phyloP scores from a whole-genome alignment of 208 protist species.

The Wallacemonas rigidus region DNA sequence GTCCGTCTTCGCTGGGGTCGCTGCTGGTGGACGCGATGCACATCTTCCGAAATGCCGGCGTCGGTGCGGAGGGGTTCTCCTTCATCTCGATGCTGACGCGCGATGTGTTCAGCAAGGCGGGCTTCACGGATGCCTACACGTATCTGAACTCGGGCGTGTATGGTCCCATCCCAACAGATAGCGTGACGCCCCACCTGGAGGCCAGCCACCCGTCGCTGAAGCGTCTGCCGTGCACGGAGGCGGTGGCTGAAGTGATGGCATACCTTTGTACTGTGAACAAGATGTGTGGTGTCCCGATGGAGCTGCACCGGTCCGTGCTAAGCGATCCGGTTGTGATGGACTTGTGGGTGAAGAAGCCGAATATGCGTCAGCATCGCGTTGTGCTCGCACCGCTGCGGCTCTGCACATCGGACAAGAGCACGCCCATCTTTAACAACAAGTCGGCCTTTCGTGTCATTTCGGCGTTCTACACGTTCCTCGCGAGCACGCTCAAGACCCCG shows the following conservation, averaged over 20 bases:
- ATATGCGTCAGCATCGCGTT: slow-evolving; percentile 72
- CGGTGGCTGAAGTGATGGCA: slow-evolving; percentile 66
- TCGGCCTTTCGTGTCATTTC: slow-evolving; percentile 72
- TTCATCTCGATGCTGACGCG: slow-evolving; percentile 81
- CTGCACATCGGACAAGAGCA: slow-evolving; percentile 31
- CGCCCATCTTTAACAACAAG: slow-evolving; percentile 53
- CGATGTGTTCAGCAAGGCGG: slow-evolving; percentile 61
- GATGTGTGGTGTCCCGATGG: slow-evolving; percentile 74
- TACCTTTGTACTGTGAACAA: slow-evolving; percentile 80
- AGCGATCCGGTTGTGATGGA: slow-evolving; percentile 70
- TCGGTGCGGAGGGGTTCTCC: slow-evolving; percentile 74
- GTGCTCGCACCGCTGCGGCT: slow-evolving; percentile 69
- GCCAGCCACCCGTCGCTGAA: slow-evolving; percentile 16
- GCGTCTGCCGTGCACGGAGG: slow-evolving; percentile 41
- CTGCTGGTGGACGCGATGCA: slow-evolving; percentile 78
- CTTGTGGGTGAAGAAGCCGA: slow-evolving; percentile 48
- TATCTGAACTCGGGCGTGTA: slow-evolving; percentile 46
- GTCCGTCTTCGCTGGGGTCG: slow-evolving; percentile 80
- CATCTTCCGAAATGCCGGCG: slow-evolving; percentile 78
- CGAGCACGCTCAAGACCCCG: slow-evolving; percentile 37
- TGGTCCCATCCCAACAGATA: slow-evolving; percentile 1
- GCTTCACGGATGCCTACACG: slow-evolving; percentile 36
- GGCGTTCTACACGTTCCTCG: slow-evolving; percentile 77
- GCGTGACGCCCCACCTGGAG: slow-evolving; percentile 9
- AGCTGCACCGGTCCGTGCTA: slow-evolving; percentile 86